Conservation (phyloP, 1,284 basidiomycete species). For the Boletellus sp. region DNA sequence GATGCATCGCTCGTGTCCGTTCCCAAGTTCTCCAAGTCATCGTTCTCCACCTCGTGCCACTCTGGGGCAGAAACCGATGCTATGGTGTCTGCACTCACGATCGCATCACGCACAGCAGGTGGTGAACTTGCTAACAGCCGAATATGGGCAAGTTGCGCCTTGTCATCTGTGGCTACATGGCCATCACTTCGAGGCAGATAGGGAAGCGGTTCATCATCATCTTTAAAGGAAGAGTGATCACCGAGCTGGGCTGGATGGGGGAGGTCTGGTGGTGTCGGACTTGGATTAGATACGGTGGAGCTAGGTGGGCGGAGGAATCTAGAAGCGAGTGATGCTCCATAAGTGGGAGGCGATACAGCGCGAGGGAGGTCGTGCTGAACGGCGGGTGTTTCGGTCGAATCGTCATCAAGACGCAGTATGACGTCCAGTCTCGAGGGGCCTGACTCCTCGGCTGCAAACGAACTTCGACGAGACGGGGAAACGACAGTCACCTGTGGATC, state of each 20-base stretch:
- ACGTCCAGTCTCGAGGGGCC: neutral
- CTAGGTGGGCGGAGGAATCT: neutral
- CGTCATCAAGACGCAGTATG: neutral
- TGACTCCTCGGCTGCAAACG: conserved; percentile 10
- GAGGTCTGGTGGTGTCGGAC: neutral
- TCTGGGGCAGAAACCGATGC: conserved; percentile 24
- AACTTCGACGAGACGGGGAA: conserved; percentile 8
- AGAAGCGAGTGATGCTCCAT: conserved; percentile 19
- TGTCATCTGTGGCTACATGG: conserved; percentile 76
- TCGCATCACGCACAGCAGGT: conserved; percentile 8
- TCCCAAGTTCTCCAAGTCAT: conserved; percentile 15
- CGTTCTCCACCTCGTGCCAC: conserved; percentile 27
- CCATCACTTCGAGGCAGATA: conserved; percentile 38
- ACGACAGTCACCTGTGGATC: conserved; percentile 6
- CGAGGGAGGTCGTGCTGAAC: conserved; percentile 2
- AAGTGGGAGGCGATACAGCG: conserved; percentile 27
- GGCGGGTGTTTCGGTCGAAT: neutral
- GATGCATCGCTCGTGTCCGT: conserved; percentile 6
- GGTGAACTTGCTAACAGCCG: conserved; percentile 57
- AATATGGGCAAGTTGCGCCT: conserved; percentile 56
- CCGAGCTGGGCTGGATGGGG: conserved; percentile 3
- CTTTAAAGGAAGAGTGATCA: conserved; percentile 1
- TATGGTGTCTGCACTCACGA: neutral
- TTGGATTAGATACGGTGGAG: conserved; percentile 3
- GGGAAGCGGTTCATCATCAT: conserved; percentile 24